phyloP scores from a whole-genome alignment of 805 yeast species.

The Komagataella kurtzmanii region DNA sequence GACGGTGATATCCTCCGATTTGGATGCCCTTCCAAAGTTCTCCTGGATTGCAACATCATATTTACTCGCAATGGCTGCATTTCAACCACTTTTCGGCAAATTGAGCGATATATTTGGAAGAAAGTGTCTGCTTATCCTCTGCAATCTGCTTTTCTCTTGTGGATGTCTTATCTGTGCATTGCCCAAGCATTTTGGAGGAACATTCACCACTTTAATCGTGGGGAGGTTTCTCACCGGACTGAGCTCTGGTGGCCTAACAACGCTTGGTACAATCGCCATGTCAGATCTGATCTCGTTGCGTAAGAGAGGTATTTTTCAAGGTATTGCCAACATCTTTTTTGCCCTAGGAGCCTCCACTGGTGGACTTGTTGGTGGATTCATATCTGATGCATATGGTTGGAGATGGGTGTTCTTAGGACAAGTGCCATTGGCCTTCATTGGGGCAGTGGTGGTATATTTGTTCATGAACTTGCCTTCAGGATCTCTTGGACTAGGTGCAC shows the following conservation, averaged over 20 bases:
- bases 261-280: slow-evolving; percentile 64
- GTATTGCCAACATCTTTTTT: slow-evolving; percentile 66
- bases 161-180: slow-evolving; percentile 46
- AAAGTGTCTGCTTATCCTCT: slow-evolving; percentile 33
- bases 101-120: slow-evolving; percentile 64
- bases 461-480: slow-evolving; percentile 30
- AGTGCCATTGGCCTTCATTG: slow-evolving; percentile 35
- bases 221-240: slow-evolving; percentile 70
- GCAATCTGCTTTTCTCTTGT: slow-evolving; percentile 39
- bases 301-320: slow-evolving; percentile 76
- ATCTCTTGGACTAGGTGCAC: slow-evolving; percentile 17
- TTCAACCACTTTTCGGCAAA: slow-evolving; percentile 64
- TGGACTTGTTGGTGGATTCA: slow-evolving; percentile 48
- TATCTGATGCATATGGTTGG: slow-evolving; percentile 50
- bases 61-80: slow-evolving; percentile 53
- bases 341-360: slow-evolving; percentile 73
- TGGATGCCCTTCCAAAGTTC: slow-evolving; percentile 45
- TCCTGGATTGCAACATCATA: slow-evolving; percentile 71
- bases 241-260: slow-evolving; percentile 84
- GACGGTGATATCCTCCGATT: slow-evolving; percentile 55
- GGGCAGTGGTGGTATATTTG: slow-evolving; percentile 23
- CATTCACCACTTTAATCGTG: slow-evolving; percentile 31
- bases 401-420: slow-evolving; percentile 46
- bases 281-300: slow-evolving; percentile 74
- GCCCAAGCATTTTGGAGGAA: slow-evolving; percentile 16